Evolutionary conservation across 2,329 filamentous ascomycete genomes (phyloP).

Genomic region (Nannizzia gypsea): DNA sequence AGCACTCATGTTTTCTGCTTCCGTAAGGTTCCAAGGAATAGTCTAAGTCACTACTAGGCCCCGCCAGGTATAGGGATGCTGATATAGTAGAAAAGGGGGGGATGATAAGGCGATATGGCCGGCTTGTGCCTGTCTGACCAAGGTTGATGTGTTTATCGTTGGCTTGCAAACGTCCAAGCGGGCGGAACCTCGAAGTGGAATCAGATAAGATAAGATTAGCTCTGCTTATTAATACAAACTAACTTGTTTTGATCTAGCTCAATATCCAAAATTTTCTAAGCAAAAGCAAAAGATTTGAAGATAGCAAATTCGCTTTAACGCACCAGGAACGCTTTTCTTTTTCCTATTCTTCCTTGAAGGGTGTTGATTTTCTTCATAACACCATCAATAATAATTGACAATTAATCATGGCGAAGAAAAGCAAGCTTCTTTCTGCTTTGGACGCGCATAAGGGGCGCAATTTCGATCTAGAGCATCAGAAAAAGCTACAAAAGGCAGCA

Average conservation of each 20-base stretch:
- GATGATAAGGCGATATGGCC: not conserved
- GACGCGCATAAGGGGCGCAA: slow-evolving; percentile 51
- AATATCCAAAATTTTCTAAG: slow-evolving; percentile 8
- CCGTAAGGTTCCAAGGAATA: too few relatives aligned
- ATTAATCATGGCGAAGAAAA: slow-evolving; percentile 39
- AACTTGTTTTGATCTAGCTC: slow-evolving; percentile 4
- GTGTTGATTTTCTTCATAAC: not conserved
- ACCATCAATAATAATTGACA: slow-evolving; percentile 8
- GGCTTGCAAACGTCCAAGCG: not conserved
- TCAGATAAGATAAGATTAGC: slow-evolving; percentile 8
- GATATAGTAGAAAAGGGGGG: not conserved
- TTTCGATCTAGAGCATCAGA: slow-evolving; percentile 65
- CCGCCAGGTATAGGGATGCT: not conserved
- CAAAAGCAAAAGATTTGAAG: not conserved
- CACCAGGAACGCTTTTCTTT: not conserved
- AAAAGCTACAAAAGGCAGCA: slow-evolving; percentile 47
- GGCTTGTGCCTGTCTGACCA: not conserved
- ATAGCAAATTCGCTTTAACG: not conserved
- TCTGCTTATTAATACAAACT: not conserved
- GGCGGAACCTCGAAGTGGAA: not conserved
- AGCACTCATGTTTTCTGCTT: not conserved
- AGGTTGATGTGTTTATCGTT: not conserved
- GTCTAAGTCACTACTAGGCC: not conserved
- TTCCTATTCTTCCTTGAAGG: not conserved
- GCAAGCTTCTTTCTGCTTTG: slow-evolving; percentile 48